Conservation (phyloP, 257 asterid genomes). For the Nicotiana paniculata region DNA sequence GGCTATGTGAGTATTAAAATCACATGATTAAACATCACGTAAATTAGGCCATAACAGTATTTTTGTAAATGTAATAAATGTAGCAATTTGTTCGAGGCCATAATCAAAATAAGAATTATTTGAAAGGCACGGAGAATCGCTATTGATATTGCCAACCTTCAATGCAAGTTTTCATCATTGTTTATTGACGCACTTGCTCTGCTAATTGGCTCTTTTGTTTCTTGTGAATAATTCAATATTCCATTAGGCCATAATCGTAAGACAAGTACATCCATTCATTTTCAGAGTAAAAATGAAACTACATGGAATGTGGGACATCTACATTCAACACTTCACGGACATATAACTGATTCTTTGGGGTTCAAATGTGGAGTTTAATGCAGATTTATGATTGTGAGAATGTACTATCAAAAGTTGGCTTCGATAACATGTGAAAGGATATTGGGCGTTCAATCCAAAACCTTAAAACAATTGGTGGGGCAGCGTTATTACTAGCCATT, state of each 20-base stretch:
- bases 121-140: conserved; percentile 71
- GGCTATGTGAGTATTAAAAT: not conserved
- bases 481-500: no score
- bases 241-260: not conserved
- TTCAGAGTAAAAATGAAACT: not conserved
- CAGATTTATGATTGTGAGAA: not conserved
- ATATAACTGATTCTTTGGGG: not conserved
- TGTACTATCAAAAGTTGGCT: not conserved
- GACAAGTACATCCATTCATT: not conserved
- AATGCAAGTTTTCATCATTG: conserved; percentile 50
- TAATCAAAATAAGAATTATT: conserved; percentile 29
- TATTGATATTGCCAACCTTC: conserved; percentile 49
- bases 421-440: not conserved
- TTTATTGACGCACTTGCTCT: conserved; percentile 49
- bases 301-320: not conserved
- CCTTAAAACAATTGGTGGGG: not conserved
- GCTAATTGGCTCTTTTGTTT: conserved; percentile 41
- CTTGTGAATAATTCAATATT: not conserved
- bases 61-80: conserved; percentile 3
- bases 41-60: not conserved
- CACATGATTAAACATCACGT: not conserved
- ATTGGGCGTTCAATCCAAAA: not conserved
- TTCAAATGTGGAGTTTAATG: not conserved
- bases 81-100: conserved; percentile 61
- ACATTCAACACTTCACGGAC: not conserved